Evolutionary conservation across 306 rosid species (phyloP), one percentile per base, ranked within the genome.

Genomic region (Prunus campanulata): DNA sequence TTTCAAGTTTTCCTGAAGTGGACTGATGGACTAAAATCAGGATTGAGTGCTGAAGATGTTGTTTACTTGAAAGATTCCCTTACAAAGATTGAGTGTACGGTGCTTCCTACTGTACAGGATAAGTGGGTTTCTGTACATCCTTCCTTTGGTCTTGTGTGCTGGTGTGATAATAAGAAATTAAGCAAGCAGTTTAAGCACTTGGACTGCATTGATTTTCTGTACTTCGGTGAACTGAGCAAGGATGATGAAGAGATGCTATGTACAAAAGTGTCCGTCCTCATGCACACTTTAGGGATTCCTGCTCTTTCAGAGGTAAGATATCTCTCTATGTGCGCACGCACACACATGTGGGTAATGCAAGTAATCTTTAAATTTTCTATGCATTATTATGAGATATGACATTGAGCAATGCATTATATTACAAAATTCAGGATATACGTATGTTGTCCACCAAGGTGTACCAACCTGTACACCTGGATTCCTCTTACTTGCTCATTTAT

Each of bases 71-170:
- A 89, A 84, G 91, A 90, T 32, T 86, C 88, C 75, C 91, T 94
- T 56, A 63, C 66, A 57, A 88, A 77, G 79, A 64, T 80, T 65
- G 91, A 94, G 76, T 88, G 73, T 78, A 71, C 77, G 4, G 89
- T 94, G 82, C 98, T 94, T 84, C 98, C 98, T 39, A 90, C 98
- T 56, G 83, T 81, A 70, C 96, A 87, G 75, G 96, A 94, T 84
- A 92, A 77, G 84, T 94, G 98, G 98, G 97, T 88, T 65, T 94
- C 98, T 20, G 83, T 94, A 74, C 96, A 92, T 81, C 91, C 93
- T 81, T 90, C 90, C 60, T 87, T 84, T 75, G 96, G 96, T 80
- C 88, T 90, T 52, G 86, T 91, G 82, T 94, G 97, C 85, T 94
- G 93, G 93, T 86, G 90, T 84, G 96, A 94, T 83, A 90, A 92